Base-by-base conservation (phyloP, 768 basidiomycete species). In the Phanerochaete carnosa region DNA sequence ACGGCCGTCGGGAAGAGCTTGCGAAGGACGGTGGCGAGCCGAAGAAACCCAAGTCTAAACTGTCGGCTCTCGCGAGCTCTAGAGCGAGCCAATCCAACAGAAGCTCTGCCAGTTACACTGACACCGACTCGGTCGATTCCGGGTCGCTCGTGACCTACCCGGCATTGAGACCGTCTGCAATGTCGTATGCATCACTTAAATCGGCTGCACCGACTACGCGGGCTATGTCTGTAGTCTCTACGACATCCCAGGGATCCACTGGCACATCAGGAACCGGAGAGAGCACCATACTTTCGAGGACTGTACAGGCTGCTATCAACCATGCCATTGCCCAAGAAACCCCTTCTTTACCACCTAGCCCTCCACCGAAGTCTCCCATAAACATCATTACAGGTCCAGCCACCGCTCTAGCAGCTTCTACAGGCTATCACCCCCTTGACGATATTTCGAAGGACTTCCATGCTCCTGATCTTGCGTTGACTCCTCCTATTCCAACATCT, bases 131-230 rank as follows among this genome's bases (percentile, higher is more conserved):
- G 11, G 72, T 83, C 45, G 76, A 82, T 33, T 75, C 83, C 0
- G 84, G 83, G 2, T 86, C 89, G 26, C 78, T 88, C n/a, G 82
- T 85, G 65, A 91, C 90, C 1, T 92, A 87, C 68, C 87, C 89
- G 25, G 79, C 69, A 19, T 77, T 91, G 62, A 85, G 90, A 19
- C 90, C 89, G n/a, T 80, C 86, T 28, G 8, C 11, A 43, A 43
- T 19, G 19, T 43, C 39, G 6, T 43, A 43, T 19, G 39, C 39
- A 7, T 43, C 39, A 4, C 70, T 84, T 2, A 79, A 82, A 52
- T 91, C 89, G 22, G 68, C 73, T 30, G 43, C 73, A 39, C 73
- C 71, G 16, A 45, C 70, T 15, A 26, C 51, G 19, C 45, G 52
- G 52, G 64, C 59, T 51, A 71, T 65, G 39, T 43, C 39, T 19